These are phyloP conservation scores for Euphrasia confusa DNA, from an alignment of 257 asterid genomes.

Conservation along the genomic window DNA sequence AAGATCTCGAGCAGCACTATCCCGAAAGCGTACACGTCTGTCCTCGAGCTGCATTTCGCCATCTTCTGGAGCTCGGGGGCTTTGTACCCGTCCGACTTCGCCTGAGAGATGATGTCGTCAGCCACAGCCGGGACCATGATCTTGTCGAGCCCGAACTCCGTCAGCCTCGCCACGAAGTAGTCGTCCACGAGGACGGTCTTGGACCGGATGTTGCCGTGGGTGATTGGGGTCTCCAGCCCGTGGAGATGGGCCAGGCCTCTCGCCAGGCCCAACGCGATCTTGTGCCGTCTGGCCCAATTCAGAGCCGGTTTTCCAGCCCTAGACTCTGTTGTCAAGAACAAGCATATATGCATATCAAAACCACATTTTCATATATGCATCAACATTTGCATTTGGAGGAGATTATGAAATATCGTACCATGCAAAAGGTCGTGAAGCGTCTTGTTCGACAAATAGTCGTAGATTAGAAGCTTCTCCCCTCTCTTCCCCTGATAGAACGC, in stretches of 20 bases:
- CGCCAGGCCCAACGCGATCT: slow-evolving; percentile 82
- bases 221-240: slow-evolving; percentile 72
- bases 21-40: slow-evolving; percentile 87
- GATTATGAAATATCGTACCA: slow-evolving; percentile 44
- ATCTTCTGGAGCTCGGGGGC: slow-evolving; percentile 94
- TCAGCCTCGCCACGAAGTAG: slow-evolving; percentile 74
- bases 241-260: slow-evolving; percentile 92
- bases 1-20: slow-evolving; percentile 84
- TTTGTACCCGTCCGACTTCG: slow-evolving; percentile 82
- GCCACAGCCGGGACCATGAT: slow-evolving; percentile 80
- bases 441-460: slow-evolving; percentile 71
- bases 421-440: slow-evolving; percentile 81
- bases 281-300: slow-evolving; percentile 93
- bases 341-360: not conserved
- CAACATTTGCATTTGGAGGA: not conserved
- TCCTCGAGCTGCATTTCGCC: slow-evolving; percentile 82
- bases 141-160: slow-evolving; percentile 86
- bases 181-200: slow-evolving; percentile 83
- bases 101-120: slow-evolving; percentile 65
- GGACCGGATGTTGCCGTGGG: slow-evolving; percentile 85
- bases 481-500: slow-evolving; percentile 96
- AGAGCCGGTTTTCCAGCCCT: slow-evolving; percentile 80
- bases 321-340: slow-evolving; percentile 47
- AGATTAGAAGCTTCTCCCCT: slow-evolving; percentile 95
- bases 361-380: not conserved